Evolutionary conservation across 176 grass and related monocot genomes (phyloP), one percentile per base, ranked within the genome.

Genomic region (Coix lacrymajobi): DNA sequence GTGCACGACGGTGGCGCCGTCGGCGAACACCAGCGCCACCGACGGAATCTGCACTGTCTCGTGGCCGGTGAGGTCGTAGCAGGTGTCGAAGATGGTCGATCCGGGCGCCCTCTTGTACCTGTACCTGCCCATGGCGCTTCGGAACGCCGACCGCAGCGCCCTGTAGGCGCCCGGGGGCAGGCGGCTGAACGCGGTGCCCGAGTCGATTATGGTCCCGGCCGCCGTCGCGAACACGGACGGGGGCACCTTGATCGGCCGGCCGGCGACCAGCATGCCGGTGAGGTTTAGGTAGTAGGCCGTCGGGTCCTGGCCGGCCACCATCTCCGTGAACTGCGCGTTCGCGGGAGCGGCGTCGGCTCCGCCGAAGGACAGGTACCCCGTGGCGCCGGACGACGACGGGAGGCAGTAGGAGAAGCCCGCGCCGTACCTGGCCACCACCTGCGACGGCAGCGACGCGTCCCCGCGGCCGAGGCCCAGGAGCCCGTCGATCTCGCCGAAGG

Each of bases 321-420:
- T 88, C 12, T 68, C 24, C 15, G 92, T 94, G 90, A 87, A 97
- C 60, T 8, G 37, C 36, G 67, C 57, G 62, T 89, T 87, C 32
- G 69, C 22, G 16, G 70, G 62, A 7, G 56, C 6, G 41, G 37
- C 20, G 1, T 62, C 6, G 56, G 38, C 56, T 3, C 13, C 6
- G 24, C 92, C 90, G 9, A 97, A 43, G 0, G 88, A 71, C 1
- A 97, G 81, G 68, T 94, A 94, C 6, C 95, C 92, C 0, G 22
- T 33, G n/a, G 52, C 41, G 89, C 89, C 91, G 12, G 86, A 10
- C 17, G 46, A 49, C 28, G 95, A 86, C 14, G 95, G 92, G 10
- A 97, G 83, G 81, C 95, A 94, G 85, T 97, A 97, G 60, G 92
- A 92, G 80, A 97, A 97, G 3, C 64, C 57, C 1, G 77, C 78